Percentiles rank a stretch among this genome's conserved stretches.
phyloP scores from a whole-genome alignment of 2,329 filamentous ascomycete genomes.

The Camillea tinctor region DNA sequence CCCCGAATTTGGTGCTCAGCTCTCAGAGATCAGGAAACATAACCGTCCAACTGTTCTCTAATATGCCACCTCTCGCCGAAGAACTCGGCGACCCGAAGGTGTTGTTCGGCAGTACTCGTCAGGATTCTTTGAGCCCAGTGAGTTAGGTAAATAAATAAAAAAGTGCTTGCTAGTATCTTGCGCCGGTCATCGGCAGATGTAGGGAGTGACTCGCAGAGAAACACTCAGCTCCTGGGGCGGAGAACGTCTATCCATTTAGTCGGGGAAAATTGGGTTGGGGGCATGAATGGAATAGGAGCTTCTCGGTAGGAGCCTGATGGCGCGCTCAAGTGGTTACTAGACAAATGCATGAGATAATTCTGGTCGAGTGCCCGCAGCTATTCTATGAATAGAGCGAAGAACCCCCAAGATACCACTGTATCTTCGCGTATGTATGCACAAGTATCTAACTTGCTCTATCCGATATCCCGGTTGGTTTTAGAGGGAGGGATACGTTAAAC shows the following conservation, averaged over 20 bases:
- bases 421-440: constrained; percentile 5
- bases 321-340: too few relatives aligned
- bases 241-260: neutral
- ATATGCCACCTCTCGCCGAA: too few relatives aligned
- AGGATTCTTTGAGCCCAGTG: neutral
- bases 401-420: constrained; percentile 2
- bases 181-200: neutral
- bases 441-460: constrained; percentile 2
- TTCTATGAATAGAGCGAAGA: neutral
- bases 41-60: too few relatives aligned
- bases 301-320: too few relatives aligned
- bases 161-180: neutral
- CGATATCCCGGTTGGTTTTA: neutral
- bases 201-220: neutral
- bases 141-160: neutral
- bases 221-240: neutral
- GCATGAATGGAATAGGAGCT: too few relatives aligned
- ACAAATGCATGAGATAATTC: too few relatives aligned
- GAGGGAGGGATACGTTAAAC: neutral
- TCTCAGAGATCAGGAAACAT: too few relatives aligned
- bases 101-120: neutral
- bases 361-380: neutral
- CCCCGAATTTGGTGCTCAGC: too few relatives aligned
- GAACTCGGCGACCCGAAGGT: too few relatives aligned
- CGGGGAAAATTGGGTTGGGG: neutral